These are phyloP conservation scores for Lachancea sp. DNA, from an alignment of 805 yeast genomes.

Conservation along the genomic window DNA sequence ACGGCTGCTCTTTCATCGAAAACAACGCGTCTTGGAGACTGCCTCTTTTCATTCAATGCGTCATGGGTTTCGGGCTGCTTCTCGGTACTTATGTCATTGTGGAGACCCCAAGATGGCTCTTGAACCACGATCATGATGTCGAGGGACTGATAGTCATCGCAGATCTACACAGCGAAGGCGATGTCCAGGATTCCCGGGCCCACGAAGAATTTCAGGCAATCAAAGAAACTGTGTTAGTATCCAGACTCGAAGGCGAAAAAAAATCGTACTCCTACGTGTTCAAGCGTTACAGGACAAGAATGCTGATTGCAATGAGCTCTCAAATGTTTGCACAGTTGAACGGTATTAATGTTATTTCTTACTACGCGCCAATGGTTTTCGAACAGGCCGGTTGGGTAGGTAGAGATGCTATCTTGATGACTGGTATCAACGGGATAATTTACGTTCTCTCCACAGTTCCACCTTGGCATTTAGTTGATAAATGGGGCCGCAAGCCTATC, in stretches of 20 bases:
- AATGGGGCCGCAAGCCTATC: slow-evolving; percentile 89
- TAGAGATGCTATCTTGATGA: slow-evolving; percentile 80
- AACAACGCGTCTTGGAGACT: slow-evolving; percentile 67
- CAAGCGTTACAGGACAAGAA: slow-evolving; percentile 64
- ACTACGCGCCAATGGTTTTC: slow-evolving; percentile 89
- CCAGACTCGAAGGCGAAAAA: slow-evolving; percentile 73
- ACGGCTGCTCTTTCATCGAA: slow-evolving; percentile 56
- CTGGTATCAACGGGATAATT: slow-evolving; percentile 67
- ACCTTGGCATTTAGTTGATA: slow-evolving; percentile 86
- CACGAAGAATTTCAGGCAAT: slow-evolving; percentile 69
- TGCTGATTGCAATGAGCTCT: slow-evolving; percentile 82
- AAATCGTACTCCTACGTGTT: slow-evolving; percentile 69
- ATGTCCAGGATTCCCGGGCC: slow-evolving; percentile 62
- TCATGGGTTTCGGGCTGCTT: slow-evolving; percentile 62
- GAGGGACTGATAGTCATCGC: slow-evolving; percentile 85
- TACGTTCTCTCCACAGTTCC: slow-evolving; percentile 67
- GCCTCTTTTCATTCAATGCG: slow-evolving; percentile 69
- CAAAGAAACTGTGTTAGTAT: slow-evolving; percentile 70
- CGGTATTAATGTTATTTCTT: slow-evolving; percentile 88
- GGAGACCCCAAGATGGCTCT: slow-evolving; percentile 86
- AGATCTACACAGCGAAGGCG: slow-evolving; percentile 73
- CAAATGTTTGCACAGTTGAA: slow-evolving; percentile 90
- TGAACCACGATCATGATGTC: slow-evolving; percentile 70
- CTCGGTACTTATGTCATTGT: slow-evolving; percentile 73
- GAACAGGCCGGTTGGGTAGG: slow-evolving; percentile 96